Percentiles rank a stretch among this genome's conserved stretches.
These are phyloP conservation scores for Nasturtium officinale DNA, from an alignment of 345 rosid genomes.

Conservation along the genomic window DNA sequence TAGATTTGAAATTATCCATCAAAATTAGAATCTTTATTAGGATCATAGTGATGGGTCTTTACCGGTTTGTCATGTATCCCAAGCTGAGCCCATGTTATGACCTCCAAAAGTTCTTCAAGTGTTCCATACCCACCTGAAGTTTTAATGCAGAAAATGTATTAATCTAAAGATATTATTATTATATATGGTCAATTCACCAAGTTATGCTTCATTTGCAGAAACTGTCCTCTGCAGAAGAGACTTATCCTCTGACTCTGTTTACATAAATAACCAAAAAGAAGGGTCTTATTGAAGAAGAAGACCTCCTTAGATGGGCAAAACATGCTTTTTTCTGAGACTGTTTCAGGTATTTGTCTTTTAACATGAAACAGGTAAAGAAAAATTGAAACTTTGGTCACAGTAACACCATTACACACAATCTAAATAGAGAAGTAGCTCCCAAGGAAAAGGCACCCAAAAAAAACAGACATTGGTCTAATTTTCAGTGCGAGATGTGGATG, in stretches of 20 bases:
- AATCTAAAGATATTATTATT: neutral
- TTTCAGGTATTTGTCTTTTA: constrained; percentile 39
- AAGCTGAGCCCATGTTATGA: constrained; percentile 59
- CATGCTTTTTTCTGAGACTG: constrained; percentile 32
- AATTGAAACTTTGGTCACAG: constrained; percentile 29
- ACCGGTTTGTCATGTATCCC: constrained; percentile 66
- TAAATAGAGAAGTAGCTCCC: constrained; percentile 18
- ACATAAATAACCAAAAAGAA: constrained; percentile 29
- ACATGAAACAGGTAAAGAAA: constrained; percentile 33
- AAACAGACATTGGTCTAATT: constrained; percentile 52
- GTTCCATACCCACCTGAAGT: constrained; percentile 57
- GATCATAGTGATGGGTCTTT: constrained; percentile 21
- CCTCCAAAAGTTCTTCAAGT: constrained; percentile 57
- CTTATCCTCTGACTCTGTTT: constrained; percentile 18
- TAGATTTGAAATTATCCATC: neutral
- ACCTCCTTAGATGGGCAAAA: constrained; percentile 37
- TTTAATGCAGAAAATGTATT: constrained; percentile 6
- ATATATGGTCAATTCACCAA: constrained; percentile 14
- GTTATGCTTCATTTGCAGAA: constrained; percentile 16
- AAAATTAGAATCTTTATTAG: constrained; percentile 4
- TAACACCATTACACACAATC: constrained; percentile 17
- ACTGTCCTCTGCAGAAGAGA: constrained; percentile 20
- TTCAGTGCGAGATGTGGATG: constrained; percentile 80
- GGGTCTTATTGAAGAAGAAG: constrained; percentile 16
- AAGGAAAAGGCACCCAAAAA: constrained; percentile 28